Base-by-base conservation (phyloP, 2,329 filamentous ascomycete genomes). In the Talaromyces sp. region DNA sequence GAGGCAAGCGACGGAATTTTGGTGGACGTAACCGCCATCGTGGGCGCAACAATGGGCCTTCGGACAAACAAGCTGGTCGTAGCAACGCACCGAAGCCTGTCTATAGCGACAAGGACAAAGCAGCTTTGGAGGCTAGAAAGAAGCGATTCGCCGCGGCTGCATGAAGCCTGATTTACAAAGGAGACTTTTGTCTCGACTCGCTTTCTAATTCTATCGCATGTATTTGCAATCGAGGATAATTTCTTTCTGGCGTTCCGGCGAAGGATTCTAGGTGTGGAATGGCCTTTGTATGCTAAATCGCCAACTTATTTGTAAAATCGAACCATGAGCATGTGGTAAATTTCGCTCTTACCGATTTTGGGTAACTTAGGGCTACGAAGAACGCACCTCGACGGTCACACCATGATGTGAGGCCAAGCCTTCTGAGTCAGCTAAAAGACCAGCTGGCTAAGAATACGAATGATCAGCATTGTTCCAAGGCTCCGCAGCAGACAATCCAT, bases 91-190 rank as follows among this genome's bases (percentile, higher is more conserved):
- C 58, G 29, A 64, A 62, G 35, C 57, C 60, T 11, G 67, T 63
- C 29, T 70, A 67, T 63, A 77, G 71, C 59, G 77, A 80, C 41
- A 75, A 77, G 64, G 79, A 81, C 66, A 64, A 64, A 56, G 59
- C 66, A 56, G 78, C 77, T 5, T 69, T 79, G 65, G 79, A 81
- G 62, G 78, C 77, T 58, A 74, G 79, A 66, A 81, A 78, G 71
- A 77, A 78, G 70, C 74, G 77, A 56, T 81, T 81, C 65, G 72
- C 70, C 50, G 64, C 72, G 41, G 68, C 70, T 26, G 69, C 69
- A 29, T 75, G 63, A 52, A 52, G 14, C n/a, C 26, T 27, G 66
- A 58, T 29, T 55, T 19, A 35, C 11, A 19, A 2, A 29, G n/a
- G 26, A 38, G 29, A 21, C 10, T n/a, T 17, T 26, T 21, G 7